Base-by-base conservation (phyloP, 305 asterid genomes). In the Withania somnifera region DNA sequence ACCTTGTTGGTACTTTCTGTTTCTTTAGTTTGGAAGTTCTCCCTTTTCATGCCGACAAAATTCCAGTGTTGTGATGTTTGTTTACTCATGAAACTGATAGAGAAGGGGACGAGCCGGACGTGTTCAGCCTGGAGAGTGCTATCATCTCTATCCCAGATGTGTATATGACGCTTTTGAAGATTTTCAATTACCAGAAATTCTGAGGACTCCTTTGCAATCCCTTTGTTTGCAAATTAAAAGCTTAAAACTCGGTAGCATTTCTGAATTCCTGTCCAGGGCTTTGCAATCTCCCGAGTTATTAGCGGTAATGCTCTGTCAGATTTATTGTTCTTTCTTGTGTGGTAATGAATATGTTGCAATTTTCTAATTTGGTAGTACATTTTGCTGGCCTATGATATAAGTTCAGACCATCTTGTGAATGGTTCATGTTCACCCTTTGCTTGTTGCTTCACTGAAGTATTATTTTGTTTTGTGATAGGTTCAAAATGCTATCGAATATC, bases 21-120 rank as follows among this genome's bases (percentile, higher is more conserved):
- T 73, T 73, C 40, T 47, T 8, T 51, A 76, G 24, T 28, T 10
- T n/a, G n/a, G n/a, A 75, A 50, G 63, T 51, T 47, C 78, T 47
- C 50, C 50, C 61, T 57, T 73, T 51, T 67, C 67, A 66, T 82
- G 1, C 30, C 30, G 17, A 76, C 28, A 4, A 14, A 47, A 56
- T 24, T 50, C 20, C 22, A 40, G 30, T 36, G 51, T 77, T 86
- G 24, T 79, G 73, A 4, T 26, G 64, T 80, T 71, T 86, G 82
- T 75, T 78, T 47, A 40, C 61, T 60, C 17, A 36, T 84, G 78
- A 51, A 87, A 87, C 83, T 81, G 86, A 81, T 87, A 95, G 99
- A 92, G 99, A 90, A 91, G 95, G 91, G 99, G 99, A 89, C 91
- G 99, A 87, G 98, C 99, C 36, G 99, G 99, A 50, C 99, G 99